A percentile compares a stretch with the other conserved stretches of the same genome.
Conservation (phyloP, 768 basidiomycete species). For the Lactifluus hygrophoroides region DNA sequence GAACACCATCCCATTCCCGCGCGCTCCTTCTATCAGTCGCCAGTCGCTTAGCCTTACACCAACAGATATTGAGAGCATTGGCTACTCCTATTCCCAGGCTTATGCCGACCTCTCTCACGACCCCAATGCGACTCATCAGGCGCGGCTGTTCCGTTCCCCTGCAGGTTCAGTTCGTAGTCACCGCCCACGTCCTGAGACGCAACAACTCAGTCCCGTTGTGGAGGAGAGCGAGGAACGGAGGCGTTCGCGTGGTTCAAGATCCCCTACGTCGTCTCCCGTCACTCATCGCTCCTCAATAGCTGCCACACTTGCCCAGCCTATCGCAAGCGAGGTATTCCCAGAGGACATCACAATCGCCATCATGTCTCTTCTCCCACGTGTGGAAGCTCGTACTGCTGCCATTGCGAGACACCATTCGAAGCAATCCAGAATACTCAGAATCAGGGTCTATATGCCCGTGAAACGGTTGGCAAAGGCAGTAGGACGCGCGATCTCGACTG, state of each 20-base stretch:
- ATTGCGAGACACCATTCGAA: neutral
- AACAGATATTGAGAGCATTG: slow-evolving; percentile 11
- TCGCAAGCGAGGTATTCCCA: slow-evolving; percentile 7
- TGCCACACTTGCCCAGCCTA: neutral
- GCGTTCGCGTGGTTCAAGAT: slow-evolving; percentile 14
- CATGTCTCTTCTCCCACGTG: slow-evolving; percentile 17
- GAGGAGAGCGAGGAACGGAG: slow-evolving; percentile 19
- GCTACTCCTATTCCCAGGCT: slow-evolving; percentile 18
- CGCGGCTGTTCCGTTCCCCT: slow-evolving; percentile 14
- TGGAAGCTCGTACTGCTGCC: slow-evolving; percentile 12
- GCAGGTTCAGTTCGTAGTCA: slow-evolving; percentile 16
- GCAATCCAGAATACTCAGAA: neutral
- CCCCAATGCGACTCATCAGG: slow-evolving; percentile 2
- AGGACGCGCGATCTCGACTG: slow-evolving; percentile 10
- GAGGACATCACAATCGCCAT: slow-evolving; percentile 19
- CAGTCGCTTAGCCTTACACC: slow-evolving; percentile 15
- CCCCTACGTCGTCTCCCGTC: slow-evolving; percentile 1
- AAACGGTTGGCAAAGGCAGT: slow-evolving; percentile 13
- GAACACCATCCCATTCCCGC: slow-evolving; percentile 18
- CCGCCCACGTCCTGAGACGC: slow-evolving; percentile 9
- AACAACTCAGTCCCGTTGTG: slow-evolving; percentile 20
- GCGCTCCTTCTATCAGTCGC: slow-evolving; percentile 15
- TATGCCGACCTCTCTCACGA: slow-evolving; percentile 13
- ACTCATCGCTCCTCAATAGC: slow-evolving; percentile 1
- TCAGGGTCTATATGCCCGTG: neutral